Percentiles rank a stretch among this genome's conserved stretches.
Evolutionary conservation across 2,329 filamentous ascomycete genomes (phyloP).

Genomic region (Colletotrichum godetiae): DNA sequence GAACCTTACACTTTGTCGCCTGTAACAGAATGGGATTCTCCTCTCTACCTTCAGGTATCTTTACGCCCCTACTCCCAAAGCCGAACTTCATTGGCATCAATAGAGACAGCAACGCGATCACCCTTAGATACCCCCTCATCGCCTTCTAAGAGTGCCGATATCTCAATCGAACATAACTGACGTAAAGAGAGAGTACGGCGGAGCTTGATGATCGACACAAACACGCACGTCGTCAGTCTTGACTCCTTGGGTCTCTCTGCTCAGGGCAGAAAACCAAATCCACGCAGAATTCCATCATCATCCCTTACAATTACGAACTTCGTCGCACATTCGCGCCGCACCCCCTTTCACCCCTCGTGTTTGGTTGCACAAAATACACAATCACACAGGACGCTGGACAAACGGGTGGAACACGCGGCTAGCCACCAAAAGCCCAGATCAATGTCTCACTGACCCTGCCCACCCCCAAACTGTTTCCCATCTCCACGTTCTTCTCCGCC

Average conservation of each 20-base stretch:
- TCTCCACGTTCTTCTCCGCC: not conserved
- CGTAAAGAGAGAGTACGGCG: not conserved
- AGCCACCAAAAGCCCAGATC: not conserved
- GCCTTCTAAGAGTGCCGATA: not conserved
- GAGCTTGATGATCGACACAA: not conserved
- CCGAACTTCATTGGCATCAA: too few relatives aligned
- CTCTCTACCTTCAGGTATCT: too few relatives aligned
- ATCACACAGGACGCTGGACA: not conserved
- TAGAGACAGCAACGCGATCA: too few relatives aligned
- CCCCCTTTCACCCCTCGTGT: not conserved
- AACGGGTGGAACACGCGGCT: not conserved
- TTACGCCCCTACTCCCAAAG: too few relatives aligned
- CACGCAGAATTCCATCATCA: not conserved
- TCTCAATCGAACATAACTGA: not conserved
- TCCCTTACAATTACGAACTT: slow-evolving; percentile 4
- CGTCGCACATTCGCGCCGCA: not conserved
- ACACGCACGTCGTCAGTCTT: not conserved
- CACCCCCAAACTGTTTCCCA: not conserved
- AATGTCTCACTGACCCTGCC: too few relatives aligned
- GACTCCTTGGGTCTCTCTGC: not conserved
- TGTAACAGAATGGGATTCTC: too few relatives aligned
- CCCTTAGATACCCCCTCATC: too few relatives aligned
- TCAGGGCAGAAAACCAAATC: not conserved
- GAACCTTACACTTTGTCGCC: not conserved
- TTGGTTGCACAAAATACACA: not conserved